Percentiles rank a stretch among this genome's conserved stretches.
These are phyloP conservation scores for Ophiosphaerella herpotricha DNA, from an alignment of 2,329 filamentous ascomycete genomes.

Conservation along the genomic window DNA sequence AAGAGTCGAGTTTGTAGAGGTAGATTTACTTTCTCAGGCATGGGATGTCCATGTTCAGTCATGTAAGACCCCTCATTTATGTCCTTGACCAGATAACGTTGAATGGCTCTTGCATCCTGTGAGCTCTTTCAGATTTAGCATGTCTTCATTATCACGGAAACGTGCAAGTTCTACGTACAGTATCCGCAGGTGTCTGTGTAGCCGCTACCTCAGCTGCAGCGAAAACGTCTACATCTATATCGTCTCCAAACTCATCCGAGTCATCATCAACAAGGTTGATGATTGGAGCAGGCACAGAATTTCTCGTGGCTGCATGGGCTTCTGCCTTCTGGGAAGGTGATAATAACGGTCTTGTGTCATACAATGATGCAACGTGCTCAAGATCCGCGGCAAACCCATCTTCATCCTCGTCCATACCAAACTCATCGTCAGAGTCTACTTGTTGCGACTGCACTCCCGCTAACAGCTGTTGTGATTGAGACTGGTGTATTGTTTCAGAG, in stretches of 20 bases:
- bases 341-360: conserved; percentile 51
- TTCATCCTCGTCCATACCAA: conserved; percentile 52
- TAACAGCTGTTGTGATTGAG: conserved; percentile 1
- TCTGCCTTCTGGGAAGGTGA: conserved; percentile 11
- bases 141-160: conserved; percentile 23
- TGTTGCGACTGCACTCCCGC: not conserved
- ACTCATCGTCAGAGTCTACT: conserved; percentile 49
- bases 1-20: not conserved
- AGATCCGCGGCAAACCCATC: conserved; percentile 62
- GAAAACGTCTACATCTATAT: conserved; percentile 73
- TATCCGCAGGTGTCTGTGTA: conserved; percentile 64
- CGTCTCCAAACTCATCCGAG: conserved; percentile 70
- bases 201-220: conserved; percentile 71
- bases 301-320: conserved; percentile 1
- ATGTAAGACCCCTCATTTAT: conserved; percentile 72
- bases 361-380: conserved; percentile 61
- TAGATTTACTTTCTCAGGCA: conserved; percentile 72
- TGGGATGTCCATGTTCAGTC: conserved; percentile 63
- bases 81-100: conserved; percentile 82
- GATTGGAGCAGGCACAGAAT: conserved; percentile 16
- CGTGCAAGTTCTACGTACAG: conserved; percentile 57
- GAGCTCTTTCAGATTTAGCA: conserved; percentile 72
- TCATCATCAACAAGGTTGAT: conserved; percentile 46
- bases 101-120: conserved; percentile 73
- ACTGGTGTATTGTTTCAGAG: conserved; percentile 9